Evolutionary conservation across 2,329 filamentous ascomycete genomes (phyloP), one percentile per base, ranked within the genome.

Genomic region (Penicillium sp.): DNA sequence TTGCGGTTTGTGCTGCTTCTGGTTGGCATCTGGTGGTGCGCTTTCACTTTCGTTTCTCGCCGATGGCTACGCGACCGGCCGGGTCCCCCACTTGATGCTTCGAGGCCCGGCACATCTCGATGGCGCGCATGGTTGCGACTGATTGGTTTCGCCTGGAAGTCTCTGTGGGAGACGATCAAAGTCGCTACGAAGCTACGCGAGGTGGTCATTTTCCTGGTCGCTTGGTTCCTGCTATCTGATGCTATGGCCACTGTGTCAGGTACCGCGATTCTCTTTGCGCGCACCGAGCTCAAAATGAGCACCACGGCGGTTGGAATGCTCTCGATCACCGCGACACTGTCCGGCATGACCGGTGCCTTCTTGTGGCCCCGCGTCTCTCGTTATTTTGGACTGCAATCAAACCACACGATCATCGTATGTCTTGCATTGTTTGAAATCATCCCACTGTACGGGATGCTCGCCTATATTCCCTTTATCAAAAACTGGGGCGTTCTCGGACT

Each of bases 161-260:
- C 84, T 1, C 72, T 95, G 0, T 88, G 80, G 56, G 77, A 79
- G 35, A 95, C 89, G 0, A 65, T 89, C 10, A 76, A 77, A 49
- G 73, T 89, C 16, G 88, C 87, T 1, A 73, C 78, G 1, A 71
- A 75, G 1, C 60, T 93, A 0, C 80, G 81, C 29, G 80, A 95
- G 49, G 78, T 93, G 0, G 71, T 90, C 6, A 72, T 95, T 0
- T 94, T 95, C 50, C 74, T 95, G 0, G 77, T 75, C 2, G 87
- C 85, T 1, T 95, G 89, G 89, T 95, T 95, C 60, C 72, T 95
- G 26, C 73, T 95, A 1, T 92, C 85, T 0, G 89, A 95, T 55
- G 86, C 85, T 20, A 84, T 95, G 44, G 89, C 89, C 3, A 95
- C 89, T 0, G 89, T 92, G 0, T 89, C 84, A 2, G 88, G 85